Percentiles rank a stretch among this genome's conserved stretches.
Conservation (phyloP, 2,329 filamentous ascomycete genomes). For the Thermoascus crustaceus region DNA sequence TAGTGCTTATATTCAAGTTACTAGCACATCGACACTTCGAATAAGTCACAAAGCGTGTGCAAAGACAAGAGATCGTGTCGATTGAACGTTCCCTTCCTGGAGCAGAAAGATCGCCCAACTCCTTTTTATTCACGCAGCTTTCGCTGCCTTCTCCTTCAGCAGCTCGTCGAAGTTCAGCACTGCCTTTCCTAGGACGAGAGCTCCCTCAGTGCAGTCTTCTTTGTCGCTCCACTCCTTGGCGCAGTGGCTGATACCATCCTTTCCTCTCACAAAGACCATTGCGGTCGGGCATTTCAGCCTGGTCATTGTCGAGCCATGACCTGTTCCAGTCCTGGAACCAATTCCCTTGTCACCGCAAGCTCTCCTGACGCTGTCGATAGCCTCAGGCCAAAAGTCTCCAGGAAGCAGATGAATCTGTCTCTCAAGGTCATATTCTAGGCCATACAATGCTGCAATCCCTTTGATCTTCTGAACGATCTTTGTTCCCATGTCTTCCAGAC, state of each 20-base stretch:
- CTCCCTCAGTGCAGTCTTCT: constrained; percentile 17
- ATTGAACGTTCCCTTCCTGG: no score
- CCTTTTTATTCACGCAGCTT: no score
- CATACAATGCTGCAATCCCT: constrained; percentile 11
- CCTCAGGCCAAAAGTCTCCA: constrained; percentile 16
- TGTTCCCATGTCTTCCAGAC: constrained; percentile 16
- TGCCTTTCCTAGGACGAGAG: constrained; percentile 16
- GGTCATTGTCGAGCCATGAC: constrained; percentile 20
- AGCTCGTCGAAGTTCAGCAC: constrained; percentile 20
- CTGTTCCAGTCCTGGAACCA: constrained; percentile 14
- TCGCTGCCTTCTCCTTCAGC: constrained; percentile 13
- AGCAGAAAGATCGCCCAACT: no score
- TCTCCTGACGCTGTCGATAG: constrained; percentile 15
- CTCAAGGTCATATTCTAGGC: constrained; percentile 13
- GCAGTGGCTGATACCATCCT: constrained; percentile 17
- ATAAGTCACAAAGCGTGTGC: no score
- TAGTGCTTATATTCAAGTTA: no score
- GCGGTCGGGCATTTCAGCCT: constrained; percentile 14
- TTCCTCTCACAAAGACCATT: constrained; percentile 18
- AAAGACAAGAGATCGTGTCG: no score
- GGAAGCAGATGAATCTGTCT: constrained; percentile 14
- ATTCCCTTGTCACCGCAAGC: constrained; percentile 18
- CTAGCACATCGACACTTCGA: no score
- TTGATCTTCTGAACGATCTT: constrained; percentile 12
- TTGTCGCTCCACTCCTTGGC: constrained; percentile 17